Conservation (phyloP, 2,329 filamentous ascomycete species). For the Diaporthe vaccinii region DNA sequence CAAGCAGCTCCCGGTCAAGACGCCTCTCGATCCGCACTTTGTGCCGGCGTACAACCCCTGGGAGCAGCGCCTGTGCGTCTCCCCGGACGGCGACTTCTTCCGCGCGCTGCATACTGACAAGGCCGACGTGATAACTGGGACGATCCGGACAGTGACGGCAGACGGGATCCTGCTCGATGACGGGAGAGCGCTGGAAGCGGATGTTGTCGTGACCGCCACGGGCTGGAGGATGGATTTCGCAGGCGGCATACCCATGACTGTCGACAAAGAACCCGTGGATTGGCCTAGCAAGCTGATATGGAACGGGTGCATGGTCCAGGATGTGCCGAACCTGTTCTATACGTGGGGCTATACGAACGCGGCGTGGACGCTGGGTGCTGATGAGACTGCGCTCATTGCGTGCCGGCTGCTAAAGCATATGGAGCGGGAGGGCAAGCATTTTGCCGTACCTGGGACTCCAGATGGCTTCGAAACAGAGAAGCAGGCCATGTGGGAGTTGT, state of each 20-base stretch:
- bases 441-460: conserved; percentile 20
- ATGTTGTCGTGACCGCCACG: conserved; percentile 76
- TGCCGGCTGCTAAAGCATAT: conserved; percentile 65
- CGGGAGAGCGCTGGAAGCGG: conserved; percentile 62
- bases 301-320: conserved; percentile 72
- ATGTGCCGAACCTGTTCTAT: conserved; percentile 71
- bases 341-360: conserved; percentile 72
- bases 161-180: conserved; percentile 58
- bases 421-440: conserved; percentile 52
- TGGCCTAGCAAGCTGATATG: conserved; percentile 52
- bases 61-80: conserved; percentile 78
- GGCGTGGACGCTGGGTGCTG: conserved; percentile 73
- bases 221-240: conserved; percentile 70
- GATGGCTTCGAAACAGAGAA: neutral
- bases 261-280: conserved; percentile 60
- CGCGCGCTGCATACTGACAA: conserved; percentile 55
- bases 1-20: conserved; percentile 42
- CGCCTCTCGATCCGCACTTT: conserved; percentile 68
- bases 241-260: conserved; percentile 62
- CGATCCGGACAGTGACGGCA: conserved; percentile 60
- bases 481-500: conserved; percentile 15
- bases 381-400: conserved; percentile 64
- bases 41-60: conserved; percentile 70
- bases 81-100: conserved; percentile 61
- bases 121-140: conserved; percentile 58